phyloP scores from a whole-genome alignment of 768 basidiomycete species.

The Mrakia blollopis region DNA sequence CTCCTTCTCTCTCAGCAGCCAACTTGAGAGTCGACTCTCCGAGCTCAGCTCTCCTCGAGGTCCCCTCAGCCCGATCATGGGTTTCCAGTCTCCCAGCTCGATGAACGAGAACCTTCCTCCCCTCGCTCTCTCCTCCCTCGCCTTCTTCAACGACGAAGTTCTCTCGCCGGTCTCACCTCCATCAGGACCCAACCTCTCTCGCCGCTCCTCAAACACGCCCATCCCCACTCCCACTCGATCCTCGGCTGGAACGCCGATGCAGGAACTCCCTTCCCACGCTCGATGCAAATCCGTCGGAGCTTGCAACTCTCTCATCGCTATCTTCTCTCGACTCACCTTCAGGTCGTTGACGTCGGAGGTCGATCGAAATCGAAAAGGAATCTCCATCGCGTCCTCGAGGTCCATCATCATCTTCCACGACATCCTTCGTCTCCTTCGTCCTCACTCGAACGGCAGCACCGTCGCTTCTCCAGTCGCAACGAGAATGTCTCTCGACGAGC shows the following conservation, averaged over 20 bases:
- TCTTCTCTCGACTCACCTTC: constrained; percentile 47
- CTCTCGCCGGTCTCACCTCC: constrained; percentile 22
- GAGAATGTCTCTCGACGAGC: constrained; percentile 10
- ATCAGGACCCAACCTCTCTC: constrained; percentile 18
- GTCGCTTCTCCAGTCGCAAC: neutral
- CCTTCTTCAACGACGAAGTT: neutral
- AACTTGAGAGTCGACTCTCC: constrained; percentile 1
- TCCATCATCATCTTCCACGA: constrained; percentile 47
- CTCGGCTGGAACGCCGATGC: constrained; percentile 5
- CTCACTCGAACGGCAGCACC: constrained; percentile 27
- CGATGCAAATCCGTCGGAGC: constrained; percentile 34
- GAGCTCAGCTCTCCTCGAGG: constrained; percentile 4
- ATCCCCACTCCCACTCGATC: constrained; percentile 12
- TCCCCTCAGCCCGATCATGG: neutral
- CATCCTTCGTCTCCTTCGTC: constrained; percentile 46
- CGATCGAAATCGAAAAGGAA: constrained; percentile 36
- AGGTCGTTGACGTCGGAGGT: constrained; percentile 39
- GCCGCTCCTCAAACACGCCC: neutral
- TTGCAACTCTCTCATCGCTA: constrained; percentile 42
- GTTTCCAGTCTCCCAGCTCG: neutral
- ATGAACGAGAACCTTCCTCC: constrained; percentile 9
- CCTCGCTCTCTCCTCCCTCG: neutral
- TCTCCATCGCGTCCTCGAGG: constrained; percentile 42
- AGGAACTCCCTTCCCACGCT: constrained; percentile 11
- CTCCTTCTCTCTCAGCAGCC: neutral